Conservation (phyloP, 805 yeast species). For the Hanseniaspora lachancei region DNA sequence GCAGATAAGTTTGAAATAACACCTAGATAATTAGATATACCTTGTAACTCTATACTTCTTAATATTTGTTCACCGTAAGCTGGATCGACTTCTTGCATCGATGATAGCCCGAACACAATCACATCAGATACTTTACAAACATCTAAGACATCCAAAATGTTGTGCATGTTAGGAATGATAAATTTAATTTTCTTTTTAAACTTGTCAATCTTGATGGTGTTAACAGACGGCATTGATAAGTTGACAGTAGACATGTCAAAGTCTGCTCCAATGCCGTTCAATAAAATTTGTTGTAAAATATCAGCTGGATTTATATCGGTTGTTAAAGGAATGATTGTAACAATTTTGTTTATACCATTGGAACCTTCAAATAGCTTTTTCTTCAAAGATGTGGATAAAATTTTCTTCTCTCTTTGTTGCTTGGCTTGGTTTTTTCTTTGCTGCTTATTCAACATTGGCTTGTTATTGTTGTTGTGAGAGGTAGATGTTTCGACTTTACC, state of each 20-base stretch:
- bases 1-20: conserved; percentile 61
- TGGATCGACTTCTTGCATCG: conserved; percentile 65
- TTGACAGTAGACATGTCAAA: conserved; percentile 26
- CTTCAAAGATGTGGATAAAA: conserved; percentile 41
- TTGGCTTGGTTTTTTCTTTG: conserved; percentile 69
- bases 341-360: conserved; percentile 68
- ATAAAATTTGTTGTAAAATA: conserved; percentile 41
- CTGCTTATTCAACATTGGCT: conserved; percentile 28
- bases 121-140: conserved; percentile 82
- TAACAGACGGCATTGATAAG: conserved; percentile 37
- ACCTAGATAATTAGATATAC: conserved; percentile 71
- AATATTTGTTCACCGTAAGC: conserved; percentile 77
- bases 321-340: conserved; percentile 70
- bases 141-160: conserved; percentile 62
- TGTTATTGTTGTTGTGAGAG: conserved; percentile 26
- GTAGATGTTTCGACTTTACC: conserved; percentile 73
- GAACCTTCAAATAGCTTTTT: conserved; percentile 69
- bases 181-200: conserved; percentile 64
- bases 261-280: conserved; percentile 22
- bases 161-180: conserved; percentile 55
- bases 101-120: conserved; percentile 80
- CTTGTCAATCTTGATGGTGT: conserved; percentile 40
- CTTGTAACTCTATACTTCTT: conserved; percentile 82
- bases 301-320: conserved; percentile 47
- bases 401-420: conserved; percentile 66